Evolutionary conservation across 148 eudicot species (phyloP).

Genomic region (Dysphania ambrosioides): DNA sequence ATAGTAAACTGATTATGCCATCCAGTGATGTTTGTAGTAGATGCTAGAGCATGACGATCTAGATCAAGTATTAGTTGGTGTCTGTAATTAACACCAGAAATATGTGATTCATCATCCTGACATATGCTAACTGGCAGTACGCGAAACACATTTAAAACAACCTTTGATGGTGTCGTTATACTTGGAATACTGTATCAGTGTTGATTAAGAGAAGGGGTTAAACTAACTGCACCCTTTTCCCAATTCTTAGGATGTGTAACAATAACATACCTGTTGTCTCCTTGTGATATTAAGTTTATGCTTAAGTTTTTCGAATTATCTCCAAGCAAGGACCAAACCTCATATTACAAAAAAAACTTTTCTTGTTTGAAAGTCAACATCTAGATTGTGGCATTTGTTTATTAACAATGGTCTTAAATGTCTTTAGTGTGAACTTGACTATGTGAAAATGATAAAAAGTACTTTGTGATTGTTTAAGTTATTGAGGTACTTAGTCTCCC

Average conservation of each 20-base stretch:
- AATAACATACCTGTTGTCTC: not conserved
- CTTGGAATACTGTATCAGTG: too few species aligned
- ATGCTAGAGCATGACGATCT: too few species aligned
- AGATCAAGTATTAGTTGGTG: too few species aligned
- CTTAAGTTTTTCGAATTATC: not conserved
- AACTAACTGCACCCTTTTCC: not conserved
- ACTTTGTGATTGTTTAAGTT: not conserved
- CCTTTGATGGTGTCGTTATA: too few species aligned
- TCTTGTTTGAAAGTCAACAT: not conserved
- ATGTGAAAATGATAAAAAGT: too few species aligned
- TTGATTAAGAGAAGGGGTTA: not conserved
- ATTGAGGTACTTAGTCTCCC: not conserved
- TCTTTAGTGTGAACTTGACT: not conserved
- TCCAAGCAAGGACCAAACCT: not conserved
- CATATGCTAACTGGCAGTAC: too few species aligned
- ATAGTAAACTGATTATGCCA: too few species aligned
- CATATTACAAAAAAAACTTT: not conserved
- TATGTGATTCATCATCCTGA: too few species aligned
- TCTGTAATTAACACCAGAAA: too few species aligned
- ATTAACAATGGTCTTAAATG: not conserved
- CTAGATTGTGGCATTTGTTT: not conserved
- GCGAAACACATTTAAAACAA: too few species aligned
- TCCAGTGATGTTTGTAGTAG: too few species aligned
- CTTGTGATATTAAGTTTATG: not conserved
- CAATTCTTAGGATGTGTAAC: not conserved